A percentile compares a stretch with the other conserved stretches of the same genome.
Conservation (phyloP, 129 eudicot genomes). For the Chrysanthemum lavandulifolium region DNA sequence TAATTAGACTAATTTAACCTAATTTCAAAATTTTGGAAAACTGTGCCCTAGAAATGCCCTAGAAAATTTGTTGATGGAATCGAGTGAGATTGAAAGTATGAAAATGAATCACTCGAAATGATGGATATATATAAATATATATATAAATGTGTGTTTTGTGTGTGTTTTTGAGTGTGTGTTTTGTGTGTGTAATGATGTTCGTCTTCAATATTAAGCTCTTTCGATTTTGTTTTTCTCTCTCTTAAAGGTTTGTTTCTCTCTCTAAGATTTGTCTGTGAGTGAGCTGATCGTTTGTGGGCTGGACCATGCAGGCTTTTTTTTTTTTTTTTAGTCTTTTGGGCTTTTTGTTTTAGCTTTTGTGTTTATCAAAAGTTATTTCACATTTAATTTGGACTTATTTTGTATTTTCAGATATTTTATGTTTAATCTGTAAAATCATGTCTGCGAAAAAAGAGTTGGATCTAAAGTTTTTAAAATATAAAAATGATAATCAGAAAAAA, state of each 20-base stretch:
- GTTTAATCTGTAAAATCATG: too few relatives aligned
- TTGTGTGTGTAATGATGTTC: constrained; percentile 35
- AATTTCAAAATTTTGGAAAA: constrained; percentile 32
- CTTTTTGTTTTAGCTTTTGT: constrained; percentile 26
- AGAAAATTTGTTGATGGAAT: background rate
- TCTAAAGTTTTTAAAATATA: too few relatives aligned
- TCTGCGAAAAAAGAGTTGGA: too few relatives aligned
- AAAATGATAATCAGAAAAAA: too few relatives aligned
- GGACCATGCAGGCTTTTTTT: constrained; percentile 65
- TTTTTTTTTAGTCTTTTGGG: too few relatives aligned
- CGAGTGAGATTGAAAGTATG: too few relatives aligned
- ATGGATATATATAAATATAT: constrained; percentile 7
- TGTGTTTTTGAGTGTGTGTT: constrained; percentile 14
- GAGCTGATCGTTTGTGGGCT: constrained; percentile 49
- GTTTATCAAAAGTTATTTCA: constrained; percentile 2
- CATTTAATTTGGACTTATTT: too few relatives aligned
- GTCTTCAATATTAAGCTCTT: constrained; percentile 46
- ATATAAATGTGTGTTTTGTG: constrained; percentile 20
- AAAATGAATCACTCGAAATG: constrained; percentile 17
- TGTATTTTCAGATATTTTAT: too few relatives aligned
- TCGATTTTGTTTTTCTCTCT: constrained; percentile 23
- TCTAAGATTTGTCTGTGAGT: constrained; percentile 31
- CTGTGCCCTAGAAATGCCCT: constrained; percentile 48
- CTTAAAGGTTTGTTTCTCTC: constrained; percentile 40
- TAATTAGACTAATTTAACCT: constrained; percentile 34